Base-by-base conservation (phyloP, 139 green algal species). In the Volvox africanus region DNA sequence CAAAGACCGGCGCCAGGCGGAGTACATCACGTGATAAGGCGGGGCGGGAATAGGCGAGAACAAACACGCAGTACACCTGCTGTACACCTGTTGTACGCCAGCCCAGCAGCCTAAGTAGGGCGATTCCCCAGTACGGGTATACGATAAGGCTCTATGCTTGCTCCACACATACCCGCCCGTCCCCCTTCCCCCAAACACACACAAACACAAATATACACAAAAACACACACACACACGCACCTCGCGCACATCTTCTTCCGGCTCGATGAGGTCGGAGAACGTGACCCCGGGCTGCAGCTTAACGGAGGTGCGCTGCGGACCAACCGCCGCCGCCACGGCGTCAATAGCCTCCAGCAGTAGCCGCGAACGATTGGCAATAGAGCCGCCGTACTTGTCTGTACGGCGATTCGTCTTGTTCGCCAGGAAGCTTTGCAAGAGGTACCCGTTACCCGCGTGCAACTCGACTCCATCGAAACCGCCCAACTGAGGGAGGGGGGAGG, bases 381-480 rank as follows among this genome's bases (percentile, higher is more conserved):
- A 28, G 13, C 92, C 92, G 37, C 92, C 92, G 84, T 92, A 94
- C 37, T 80, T 69, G 80, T 94, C 92, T 20, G 30, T 67, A 30
- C 92, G 87, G 1, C 28, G 32, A 82, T 93, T 93, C 61, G 86
- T 87, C 35, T 86, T 83, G 18, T 61, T 55, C 17, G 82, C 44
- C 67, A 93, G 83, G 88, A 94, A 94, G 89, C 81, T 37, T 78
- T 96, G 90, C 33, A 96, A 61, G 61, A 96, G 86, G 92, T 96
- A 96, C 61, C 93, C 92, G 89, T 96, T 96, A 65, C 82, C 94
- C 68, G 36, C 94, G 78, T 96, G 94, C 35, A 96, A 65, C 80
- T 96, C 94, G 0, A 96, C 86, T 19, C 91, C 91, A 55, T 96
- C 94, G 44, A 96, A 96, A 26, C 94, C 94, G 32, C 90, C 93